Evolutionary conservation across 208 protist species (phyloP), one percentile per base, ranked within the genome.

Genomic region (Acanthamoeba sp.): DNA sequence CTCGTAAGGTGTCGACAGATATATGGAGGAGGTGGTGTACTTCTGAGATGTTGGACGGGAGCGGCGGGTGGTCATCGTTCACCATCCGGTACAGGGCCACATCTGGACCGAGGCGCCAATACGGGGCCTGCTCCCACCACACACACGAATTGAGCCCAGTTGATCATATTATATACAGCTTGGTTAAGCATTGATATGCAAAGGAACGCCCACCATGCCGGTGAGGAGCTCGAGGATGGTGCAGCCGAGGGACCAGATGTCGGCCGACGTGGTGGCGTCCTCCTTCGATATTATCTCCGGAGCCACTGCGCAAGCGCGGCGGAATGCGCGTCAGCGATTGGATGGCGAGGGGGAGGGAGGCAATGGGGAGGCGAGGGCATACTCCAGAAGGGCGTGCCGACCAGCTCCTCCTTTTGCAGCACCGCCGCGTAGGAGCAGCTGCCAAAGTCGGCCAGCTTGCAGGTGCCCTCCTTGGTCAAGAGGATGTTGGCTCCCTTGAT

Each of bases 361-460:
- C 29, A 24, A 95, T 20, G 24, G 32, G 24, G 32, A 36, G 82
- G 36, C 45, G 69, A 90, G 40, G 85, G 34, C 93, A 16, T 95
- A 97, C 95, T 98, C 98, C 98, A 99, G 93, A 98, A 99, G 2
- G 98, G 97, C 32, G 97, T 98, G 16, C 98, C 98, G 16, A 97
- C 97, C 14, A 97, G 95, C 4, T 92, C 93, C 4, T 94, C 95
- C 9, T 91, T 66, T 18, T 97, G 98, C 62, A 98, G 98, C 10
- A 40, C 96, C 2, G 36, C 94, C n/a, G 96, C 94, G 50, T 82
- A 85, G 66, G 99, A 97, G 99, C 98, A 89, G 99, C 98, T 98
- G 91, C 99, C 99, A 96, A 99, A 99, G 96, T 99, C 99, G 0
- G 99, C 98, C 50, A 99, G 97, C 62, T 91, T 91, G 32, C 99